Base-by-base conservation (phyloP, 805 yeast genomes). In the Hermanozyma aechmeae region DNA sequence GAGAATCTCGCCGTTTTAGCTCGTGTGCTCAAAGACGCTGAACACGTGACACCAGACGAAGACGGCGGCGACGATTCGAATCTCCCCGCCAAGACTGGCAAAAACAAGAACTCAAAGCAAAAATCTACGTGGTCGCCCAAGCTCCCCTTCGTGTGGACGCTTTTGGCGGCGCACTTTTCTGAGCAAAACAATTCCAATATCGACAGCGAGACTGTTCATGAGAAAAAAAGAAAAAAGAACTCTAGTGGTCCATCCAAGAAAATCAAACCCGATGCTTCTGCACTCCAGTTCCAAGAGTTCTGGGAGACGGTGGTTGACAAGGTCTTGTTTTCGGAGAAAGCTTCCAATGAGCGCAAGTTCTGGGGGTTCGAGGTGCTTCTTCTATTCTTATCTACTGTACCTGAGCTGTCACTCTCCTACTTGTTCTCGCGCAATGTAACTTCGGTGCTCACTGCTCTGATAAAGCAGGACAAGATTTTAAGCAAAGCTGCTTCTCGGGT, bases 261-360 rank as follows among this genome's bases (percentile, higher is more conserved):
- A n/a, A n/a, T n/a, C n/a, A n/a, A n/a, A n/a, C n/a, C n/a, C n/a
- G n/a, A n/a, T n/a, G n/a, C n/a, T n/a, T n/a, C n/a, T n/a, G n/a
- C n/a, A n/a, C n/a, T n/a, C n/a, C 27, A 48, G 0, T 40, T 62
- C 26, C 46, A 50, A 25, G 92, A 82, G 30, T 86, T 89, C 50
- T 86, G 95, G 94, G 71, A 74, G 41, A 60, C 67, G 3, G 76
- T 75, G 5, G 71, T 89, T 11, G 96, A 89, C 48, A 92, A 85
- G 43, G 69, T 80, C 4, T 72, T 82, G 35, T 87, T 89, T 42
- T 63, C 82, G 4, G 74, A 73, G 21, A 73, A 77, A 39, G 66
- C 95, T 0, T 85, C 96, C 1, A 72, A 78, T 18, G 96, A 87
- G 51, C 65, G 95, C 33, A 89, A 87, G 50, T 82, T 68, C 51